A percentile compares a stretch with the other conserved stretches of the same genome.
Evolutionary conservation across 306 rosid genomes (phyloP).

Genomic region (Herpetospermum pedunculosum): DNA sequence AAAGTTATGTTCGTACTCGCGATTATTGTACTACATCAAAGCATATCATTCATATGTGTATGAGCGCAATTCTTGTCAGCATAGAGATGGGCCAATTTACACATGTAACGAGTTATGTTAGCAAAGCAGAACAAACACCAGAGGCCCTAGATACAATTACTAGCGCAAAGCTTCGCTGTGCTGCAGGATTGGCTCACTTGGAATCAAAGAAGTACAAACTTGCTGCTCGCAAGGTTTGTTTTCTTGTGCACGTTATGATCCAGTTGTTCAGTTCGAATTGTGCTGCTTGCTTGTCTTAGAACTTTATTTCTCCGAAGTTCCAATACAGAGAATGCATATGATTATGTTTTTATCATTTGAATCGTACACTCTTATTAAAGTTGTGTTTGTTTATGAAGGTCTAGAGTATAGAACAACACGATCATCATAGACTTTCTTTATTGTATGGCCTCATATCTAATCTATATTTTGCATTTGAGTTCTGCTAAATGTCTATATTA

Average conservation of each 20-base stretch:
- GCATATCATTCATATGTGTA: conserved; percentile 91
- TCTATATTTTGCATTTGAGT: neutral
- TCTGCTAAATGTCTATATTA: conserved; percentile 2
- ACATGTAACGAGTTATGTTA: conserved; percentile 81
- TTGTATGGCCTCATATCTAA: neutral
- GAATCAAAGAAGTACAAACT: conserved; percentile 95
- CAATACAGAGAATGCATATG: neutral
- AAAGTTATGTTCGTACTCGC: conserved; percentile 85
- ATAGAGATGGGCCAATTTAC: conserved; percentile 98
- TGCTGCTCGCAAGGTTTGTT: conserved; percentile 95
- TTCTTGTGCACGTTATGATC: neutral
- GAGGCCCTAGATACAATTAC: conserved; percentile 53
- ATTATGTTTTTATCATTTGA: neutral
- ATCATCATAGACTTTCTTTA: neutral
- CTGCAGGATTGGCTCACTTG: conserved; percentile 88
- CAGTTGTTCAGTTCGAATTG: neutral
- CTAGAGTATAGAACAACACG: neutral
- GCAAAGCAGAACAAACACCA: conserved; percentile 74
- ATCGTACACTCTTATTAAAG: neutral
- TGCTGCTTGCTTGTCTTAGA: neutral
- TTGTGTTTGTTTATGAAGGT: neutral
- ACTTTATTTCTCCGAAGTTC: neutral
- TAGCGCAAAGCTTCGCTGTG: conserved; percentile 67
- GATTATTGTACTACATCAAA: conserved; percentile 95
- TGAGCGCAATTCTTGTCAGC: conserved; percentile 90